Evolutionary conservation across 176 grass and related monocot genomes (phyloP).

Genomic region (Eragrostis nindensis): DNA sequence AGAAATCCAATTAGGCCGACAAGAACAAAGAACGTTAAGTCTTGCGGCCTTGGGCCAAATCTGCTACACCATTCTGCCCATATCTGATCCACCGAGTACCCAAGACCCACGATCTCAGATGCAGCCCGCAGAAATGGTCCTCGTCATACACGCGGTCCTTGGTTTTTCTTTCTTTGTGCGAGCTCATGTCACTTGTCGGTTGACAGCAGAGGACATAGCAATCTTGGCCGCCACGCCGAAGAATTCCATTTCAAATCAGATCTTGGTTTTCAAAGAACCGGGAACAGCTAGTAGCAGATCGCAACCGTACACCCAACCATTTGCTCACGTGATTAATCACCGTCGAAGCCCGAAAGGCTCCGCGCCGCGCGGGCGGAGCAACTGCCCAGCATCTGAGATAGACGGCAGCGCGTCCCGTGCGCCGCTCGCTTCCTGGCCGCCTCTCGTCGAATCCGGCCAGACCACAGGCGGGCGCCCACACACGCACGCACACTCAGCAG

Average conservation of each 20-base stretch:
- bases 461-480: slow-evolving; percentile 1
- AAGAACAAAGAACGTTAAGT: not conserved
- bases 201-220: not conserved
- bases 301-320: not conserved
- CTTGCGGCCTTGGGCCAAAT: not conserved
- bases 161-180: not conserved
- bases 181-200: not conserved
- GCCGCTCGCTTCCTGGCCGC: not conserved
- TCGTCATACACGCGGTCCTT: not conserved
- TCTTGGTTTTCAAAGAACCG: not conserved
- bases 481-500: slow-evolving; percentile 29
- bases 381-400: not conserved
- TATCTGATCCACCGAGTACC: no score
- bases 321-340: slow-evolving; percentile 16
- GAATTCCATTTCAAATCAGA: not conserved
- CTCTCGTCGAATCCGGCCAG: slow-evolving; percentile 27
- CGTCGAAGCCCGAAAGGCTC: not conserved
- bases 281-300: not conserved
- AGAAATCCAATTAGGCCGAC: not conserved
- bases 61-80: no score
- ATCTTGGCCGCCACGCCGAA: not conserved
- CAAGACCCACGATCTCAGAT: not conserved
- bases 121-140: not conserved
- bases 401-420: slow-evolving; percentile 30
- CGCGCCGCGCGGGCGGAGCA: not conserved